These are phyloP conservation scores for Metschnikowia dekortorum DNA, from an alignment of 805 yeast genomes.

Conservation along the genomic window DNA sequence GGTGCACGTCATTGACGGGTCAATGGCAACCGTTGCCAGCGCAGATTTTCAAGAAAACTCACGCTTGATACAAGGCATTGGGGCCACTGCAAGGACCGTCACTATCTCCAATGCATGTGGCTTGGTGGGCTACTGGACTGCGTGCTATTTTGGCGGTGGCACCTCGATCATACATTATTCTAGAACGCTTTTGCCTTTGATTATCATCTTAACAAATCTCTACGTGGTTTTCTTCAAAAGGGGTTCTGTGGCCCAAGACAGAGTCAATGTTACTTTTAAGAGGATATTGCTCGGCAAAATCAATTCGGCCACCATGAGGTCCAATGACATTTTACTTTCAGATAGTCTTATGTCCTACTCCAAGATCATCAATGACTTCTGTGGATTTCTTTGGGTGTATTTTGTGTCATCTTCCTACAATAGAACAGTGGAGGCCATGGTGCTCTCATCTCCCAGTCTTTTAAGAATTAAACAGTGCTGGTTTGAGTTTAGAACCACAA, in stretches of 20 bases:
- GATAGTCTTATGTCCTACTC: slow-evolving; percentile 84
- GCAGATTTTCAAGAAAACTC: slow-evolving; percentile 30
- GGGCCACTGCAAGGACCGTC: slow-evolving; percentile 27
- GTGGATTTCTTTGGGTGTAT: slow-evolving; percentile 47
- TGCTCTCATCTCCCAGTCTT: slow-evolving; percentile 54
- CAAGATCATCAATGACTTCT: slow-evolving; percentile 69
- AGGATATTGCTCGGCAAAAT: slow-evolving; percentile 59
- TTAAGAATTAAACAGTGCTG: slow-evolving; percentile 81
- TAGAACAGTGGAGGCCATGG: slow-evolving; percentile 26
- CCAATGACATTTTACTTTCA: slow-evolving; percentile 76
- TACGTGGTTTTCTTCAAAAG: slow-evolving; percentile 16
- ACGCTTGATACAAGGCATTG: slow-evolving; percentile 31
- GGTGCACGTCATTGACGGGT: slow-evolving; percentile 26
- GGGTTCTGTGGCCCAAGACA: slow-evolving; percentile 31
- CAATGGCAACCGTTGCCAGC: slow-evolving; percentile 25
- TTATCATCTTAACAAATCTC: not conserved
- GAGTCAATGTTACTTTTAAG: slow-evolving; percentile 46
- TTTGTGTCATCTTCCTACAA: slow-evolving; percentile 25
- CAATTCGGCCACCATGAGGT: slow-evolving; percentile 51
- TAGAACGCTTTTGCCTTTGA: not conserved
- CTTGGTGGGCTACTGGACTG: slow-evolving; percentile 17
- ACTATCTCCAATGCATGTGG: slow-evolving; percentile 18
- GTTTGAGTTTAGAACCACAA: slow-evolving; percentile 54
- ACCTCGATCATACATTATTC: not conserved
- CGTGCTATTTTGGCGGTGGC: not conserved